Conservation (phyloP, 2,329 filamentous ascomycete genomes). For the Aciculosporium take region DNA sequence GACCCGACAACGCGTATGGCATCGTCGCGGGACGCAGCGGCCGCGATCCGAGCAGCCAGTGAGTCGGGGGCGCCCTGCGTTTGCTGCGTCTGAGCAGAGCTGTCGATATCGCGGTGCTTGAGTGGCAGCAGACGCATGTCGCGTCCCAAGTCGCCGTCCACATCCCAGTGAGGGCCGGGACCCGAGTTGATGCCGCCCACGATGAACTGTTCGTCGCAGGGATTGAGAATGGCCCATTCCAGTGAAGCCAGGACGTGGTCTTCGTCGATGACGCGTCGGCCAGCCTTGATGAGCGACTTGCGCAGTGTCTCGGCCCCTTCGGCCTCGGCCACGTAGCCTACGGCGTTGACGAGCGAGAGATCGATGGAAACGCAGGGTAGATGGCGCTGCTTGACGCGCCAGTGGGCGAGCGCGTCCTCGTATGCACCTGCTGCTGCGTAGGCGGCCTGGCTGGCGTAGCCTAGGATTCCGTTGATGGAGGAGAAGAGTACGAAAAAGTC, state of each 20-base stretch:
- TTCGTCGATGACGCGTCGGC: slow-evolving; percentile 29
- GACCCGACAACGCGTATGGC: slow-evolving; percentile 3
- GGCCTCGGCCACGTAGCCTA: slow-evolving; percentile 31
- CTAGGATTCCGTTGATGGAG: slow-evolving; percentile 35
- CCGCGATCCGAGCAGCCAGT: background rate
- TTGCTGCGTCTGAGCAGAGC: background rate
- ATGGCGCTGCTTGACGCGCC: slow-evolving; percentile 24
- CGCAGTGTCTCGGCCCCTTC: slow-evolving; percentile 24
- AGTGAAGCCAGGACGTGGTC: slow-evolving; percentile 28
- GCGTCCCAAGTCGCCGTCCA: slow-evolving; percentile 2
- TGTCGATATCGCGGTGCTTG: background rate
- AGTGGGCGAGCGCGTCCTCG: slow-evolving; percentile 18
- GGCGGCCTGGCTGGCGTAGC: slow-evolving; percentile 36
- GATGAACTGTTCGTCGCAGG: background rate
- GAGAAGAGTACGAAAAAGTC: slow-evolving; percentile 44
- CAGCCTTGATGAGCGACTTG: no score
- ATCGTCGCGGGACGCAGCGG: background rate
- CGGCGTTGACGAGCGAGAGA: slow-evolving; percentile 35
- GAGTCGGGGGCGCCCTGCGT: background rate
- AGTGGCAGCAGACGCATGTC: slow-evolving; percentile 6
- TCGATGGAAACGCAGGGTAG: slow-evolving; percentile 28
- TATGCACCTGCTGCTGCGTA: slow-evolving; percentile 38
- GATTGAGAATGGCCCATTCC: background rate
- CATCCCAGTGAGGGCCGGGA: slow-evolving; percentile 6
- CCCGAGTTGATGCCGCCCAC: slow-evolving; percentile 4